phyloP scores from a whole-genome alignment of 2,329 filamentous ascomycete genomes.

The Colletotrichum chlorophyti region DNA sequence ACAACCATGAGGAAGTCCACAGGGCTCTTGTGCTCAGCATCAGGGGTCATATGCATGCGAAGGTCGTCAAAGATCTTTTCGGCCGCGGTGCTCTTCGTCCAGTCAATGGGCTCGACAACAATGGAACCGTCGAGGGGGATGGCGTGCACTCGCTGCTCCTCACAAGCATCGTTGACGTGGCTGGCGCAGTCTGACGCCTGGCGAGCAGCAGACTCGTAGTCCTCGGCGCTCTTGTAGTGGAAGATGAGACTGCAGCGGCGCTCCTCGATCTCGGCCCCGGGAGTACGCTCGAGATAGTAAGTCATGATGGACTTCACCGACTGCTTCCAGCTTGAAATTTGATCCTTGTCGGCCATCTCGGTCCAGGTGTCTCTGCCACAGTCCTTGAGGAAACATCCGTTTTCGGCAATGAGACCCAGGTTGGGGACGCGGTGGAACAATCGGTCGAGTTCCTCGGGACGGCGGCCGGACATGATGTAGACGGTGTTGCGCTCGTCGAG shows the following conservation, averaged over 20 bases:
- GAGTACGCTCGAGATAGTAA: constrained; percentile 90
- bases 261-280: constrained; percentile 87
- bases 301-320: constrained; percentile 82
- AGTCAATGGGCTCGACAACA: constrained; percentile 83
- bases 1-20: constrained; percentile 90
- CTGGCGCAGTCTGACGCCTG: constrained; percentile 90
- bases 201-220: constrained; percentile 75
- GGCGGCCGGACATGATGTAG: constrained; percentile 92
- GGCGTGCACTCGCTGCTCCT: constrained; percentile 82
- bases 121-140: constrained; percentile 81
- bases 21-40: constrained; percentile 43
- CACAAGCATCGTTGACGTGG: constrained; percentile 94
- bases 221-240: constrained; percentile 84
- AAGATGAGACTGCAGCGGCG: constrained; percentile 92
- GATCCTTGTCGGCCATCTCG: constrained; percentile 75
- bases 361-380: constrained; percentile 75
- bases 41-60: constrained; percentile 44
- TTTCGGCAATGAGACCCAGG: constrained; percentile 91
- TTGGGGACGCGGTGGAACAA: constrained; percentile 85
- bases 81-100: constrained; percentile 87
- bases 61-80: constrained; percentile 72
- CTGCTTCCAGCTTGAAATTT: constrained; percentile 80
- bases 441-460: constrained; percentile 85
- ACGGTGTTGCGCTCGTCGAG: constrained; percentile 83
- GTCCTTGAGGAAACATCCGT: constrained; percentile 87